A percentile compares a stretch with the other conserved stretches of the same genome.
Evolutionary conservation across 2,329 filamentous ascomycete genomes (phyloP).

Genomic region (Ophiostoma perfectum): DNA sequence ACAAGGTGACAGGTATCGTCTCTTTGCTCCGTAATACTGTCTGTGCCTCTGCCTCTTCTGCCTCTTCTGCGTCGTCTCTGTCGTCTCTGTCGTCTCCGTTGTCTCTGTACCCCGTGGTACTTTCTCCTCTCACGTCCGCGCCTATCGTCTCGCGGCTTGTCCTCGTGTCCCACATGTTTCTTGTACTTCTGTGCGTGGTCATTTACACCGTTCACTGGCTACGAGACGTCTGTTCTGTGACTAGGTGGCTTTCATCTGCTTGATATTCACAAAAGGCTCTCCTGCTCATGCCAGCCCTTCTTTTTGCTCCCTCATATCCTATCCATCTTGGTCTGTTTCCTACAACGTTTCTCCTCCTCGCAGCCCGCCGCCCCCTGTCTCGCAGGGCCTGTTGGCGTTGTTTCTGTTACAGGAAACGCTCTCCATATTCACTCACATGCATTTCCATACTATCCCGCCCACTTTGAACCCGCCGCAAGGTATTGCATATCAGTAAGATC

Average conservation of each 20-base stretch:
- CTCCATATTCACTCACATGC: not conserved
- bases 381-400: not conserved
- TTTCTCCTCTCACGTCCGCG: not conserved
- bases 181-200: not conserved
- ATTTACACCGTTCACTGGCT: not conserved
- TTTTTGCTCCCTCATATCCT: not conserved
- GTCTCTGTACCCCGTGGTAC: not conserved
- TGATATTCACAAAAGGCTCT: no score
- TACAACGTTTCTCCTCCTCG: not conserved
- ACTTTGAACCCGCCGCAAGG: not conserved
- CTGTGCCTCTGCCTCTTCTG: no score
- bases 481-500: conserved; percentile 14
- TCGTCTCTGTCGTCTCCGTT: not conserved
- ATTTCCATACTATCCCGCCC: no score
- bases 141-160: not conserved
- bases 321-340: not conserved
- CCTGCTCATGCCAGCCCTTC: not conserved
- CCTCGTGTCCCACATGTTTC: not conserved
- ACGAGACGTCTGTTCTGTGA: conserved; percentile 1
- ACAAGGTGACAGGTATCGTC: conserved; percentile 13
- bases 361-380: not conserved
- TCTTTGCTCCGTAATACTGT: not conserved
- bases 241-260: not conserved
- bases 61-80: not conserved
- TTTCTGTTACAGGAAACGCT: conserved; percentile 2